A percentile compares a stretch with the other conserved stretches of the same genome.
These are phyloP conservation scores for Anthracocystis walkeri DNA, from an alignment of 1,284 basidiomycete species.

Conservation along the genomic window DNA sequence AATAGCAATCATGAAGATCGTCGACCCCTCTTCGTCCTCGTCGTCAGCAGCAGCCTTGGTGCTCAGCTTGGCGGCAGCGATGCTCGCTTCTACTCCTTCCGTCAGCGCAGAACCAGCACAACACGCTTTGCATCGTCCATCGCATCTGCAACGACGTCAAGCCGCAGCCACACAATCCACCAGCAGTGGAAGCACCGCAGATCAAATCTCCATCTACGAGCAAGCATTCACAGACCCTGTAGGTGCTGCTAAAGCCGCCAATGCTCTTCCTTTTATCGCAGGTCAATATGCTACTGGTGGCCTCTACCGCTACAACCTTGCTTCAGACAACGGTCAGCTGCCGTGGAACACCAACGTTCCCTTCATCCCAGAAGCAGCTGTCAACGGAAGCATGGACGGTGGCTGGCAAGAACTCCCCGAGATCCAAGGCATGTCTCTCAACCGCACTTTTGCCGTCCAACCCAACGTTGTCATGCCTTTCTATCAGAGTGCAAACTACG, in stretches of 20 bases:
- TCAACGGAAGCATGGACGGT: conserved; percentile 35
- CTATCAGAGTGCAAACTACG: conserved; percentile 52
- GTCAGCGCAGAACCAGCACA: conserved; percentile 15
- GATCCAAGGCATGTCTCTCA: conserved; percentile 54
- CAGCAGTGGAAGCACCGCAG: conserved; percentile 14
- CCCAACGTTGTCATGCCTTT: conserved; percentile 53
- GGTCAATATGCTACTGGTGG: conserved; percentile 36
- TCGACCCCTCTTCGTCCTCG: conserved; percentile 1
- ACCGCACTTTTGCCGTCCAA: conserved; percentile 44
- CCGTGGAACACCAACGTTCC: conserved; percentile 54
- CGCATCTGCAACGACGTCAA: conserved; percentile 29
- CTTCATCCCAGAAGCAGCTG: conserved; percentile 42
- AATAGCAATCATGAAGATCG: conserved; percentile 12
- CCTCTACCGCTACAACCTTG: conserved; percentile 35
- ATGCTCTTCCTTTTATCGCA: conserved; percentile 45
- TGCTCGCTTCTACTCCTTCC: conserved; percentile 5
- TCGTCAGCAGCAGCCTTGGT: conserved; percentile 1
- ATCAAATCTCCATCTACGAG: conserved; percentile 32
- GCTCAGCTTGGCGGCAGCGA: conserved; percentile 6
- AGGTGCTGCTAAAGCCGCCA: conserved; percentile 54
- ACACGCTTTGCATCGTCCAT: conserved; percentile 14
- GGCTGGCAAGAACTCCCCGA: conserved; percentile 71
- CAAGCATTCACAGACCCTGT: conserved; percentile 57
- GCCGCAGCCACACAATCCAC: background rate
- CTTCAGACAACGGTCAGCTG: conserved; percentile 44